Conservation (phyloP, 2,329 filamentous ascomycete species). For the Sporothrix pseudoabietina region DNA sequence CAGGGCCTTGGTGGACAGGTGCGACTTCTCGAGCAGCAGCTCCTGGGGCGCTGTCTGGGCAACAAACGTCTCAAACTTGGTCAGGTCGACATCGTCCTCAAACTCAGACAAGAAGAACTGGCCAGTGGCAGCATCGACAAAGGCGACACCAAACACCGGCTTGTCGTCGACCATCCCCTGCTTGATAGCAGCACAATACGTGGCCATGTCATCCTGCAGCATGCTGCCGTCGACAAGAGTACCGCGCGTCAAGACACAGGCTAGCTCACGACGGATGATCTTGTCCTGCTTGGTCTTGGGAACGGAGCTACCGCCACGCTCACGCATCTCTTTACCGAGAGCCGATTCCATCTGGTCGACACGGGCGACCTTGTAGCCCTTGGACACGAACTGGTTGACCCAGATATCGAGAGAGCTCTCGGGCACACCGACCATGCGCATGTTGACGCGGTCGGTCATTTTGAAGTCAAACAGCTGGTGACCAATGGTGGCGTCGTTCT, state of each 20-base stretch:
- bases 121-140: conserved; percentile 93
- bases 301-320: conserved; percentile 67
- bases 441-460: conserved; percentile 96
- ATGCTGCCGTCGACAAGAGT: conserved; percentile 95
- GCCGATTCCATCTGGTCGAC: conserved; percentile 98
- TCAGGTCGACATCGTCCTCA: conserved; percentile 86
- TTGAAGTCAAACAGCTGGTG: conserved; percentile 97
- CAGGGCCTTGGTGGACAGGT: conserved; percentile 81
- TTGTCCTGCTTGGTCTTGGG: conserved; percentile 78
- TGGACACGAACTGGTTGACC: conserved; percentile 98
- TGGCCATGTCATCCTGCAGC: conserved; percentile 97
- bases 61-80: conserved; percentile 95
- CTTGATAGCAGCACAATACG: conserved; percentile 94
- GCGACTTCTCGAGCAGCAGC: conserved; percentile 83
- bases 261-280: conserved; percentile 86
- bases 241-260: conserved; percentile 86
- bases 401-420: conserved; percentile 94
- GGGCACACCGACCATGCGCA: conserved; percentile 98
- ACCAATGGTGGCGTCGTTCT: conserved; percentile 94
- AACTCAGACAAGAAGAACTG: conserved; percentile 95
- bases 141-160: conserved; percentile 86
- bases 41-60: conserved; percentile 90
- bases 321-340: conserved; percentile 97
- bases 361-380: conserved; percentile 94
- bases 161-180: conserved; percentile 66